Conservation (phyloP, 208 protist species). For the Leishmania amazonensis region DNA sequence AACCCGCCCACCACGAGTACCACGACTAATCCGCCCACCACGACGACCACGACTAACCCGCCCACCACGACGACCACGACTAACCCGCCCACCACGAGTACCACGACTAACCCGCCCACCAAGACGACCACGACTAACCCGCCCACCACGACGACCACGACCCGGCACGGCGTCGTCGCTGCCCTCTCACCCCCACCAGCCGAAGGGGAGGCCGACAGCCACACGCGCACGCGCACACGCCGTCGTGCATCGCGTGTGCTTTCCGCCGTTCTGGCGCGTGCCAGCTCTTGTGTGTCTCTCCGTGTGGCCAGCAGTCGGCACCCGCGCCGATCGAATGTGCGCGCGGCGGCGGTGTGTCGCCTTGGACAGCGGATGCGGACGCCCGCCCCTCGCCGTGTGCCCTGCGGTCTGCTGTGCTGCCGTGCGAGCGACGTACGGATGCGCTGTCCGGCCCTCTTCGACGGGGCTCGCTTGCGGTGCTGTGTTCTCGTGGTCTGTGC, state of each 20-base stretch:
- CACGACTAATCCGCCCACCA: too few species aligned
- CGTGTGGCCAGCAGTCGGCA: not conserved
- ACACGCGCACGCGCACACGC: not conserved
- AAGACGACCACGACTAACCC: too few species aligned
- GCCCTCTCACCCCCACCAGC: not conserved
- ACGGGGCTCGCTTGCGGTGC: too few species aligned
- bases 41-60: too few species aligned
- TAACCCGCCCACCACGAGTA: too few species aligned
- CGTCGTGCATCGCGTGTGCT: too few species aligned
- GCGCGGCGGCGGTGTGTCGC: not conserved
- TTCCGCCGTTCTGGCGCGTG: not conserved
- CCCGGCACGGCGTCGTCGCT: not conserved
- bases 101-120: too few species aligned
- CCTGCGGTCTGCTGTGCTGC: not conserved
- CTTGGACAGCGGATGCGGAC: not conserved
- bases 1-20: too few species aligned
- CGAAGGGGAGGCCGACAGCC: not conserved
- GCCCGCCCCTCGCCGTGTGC: not conserved
- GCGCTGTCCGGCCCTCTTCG: too few species aligned
- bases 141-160: too few species aligned
- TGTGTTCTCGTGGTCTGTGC: too few species aligned
- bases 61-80: too few species aligned
- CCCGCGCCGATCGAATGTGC: not conserved
- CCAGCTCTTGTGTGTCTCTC: not conserved
- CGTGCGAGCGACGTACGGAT: not conserved